Percentiles rank a stretch among this genome's conserved stretches.
These are phyloP conservation scores for Linnemannia elongata DNA, from an alignment of 192 early-diverging fungal species.

Conservation along the genomic window DNA sequence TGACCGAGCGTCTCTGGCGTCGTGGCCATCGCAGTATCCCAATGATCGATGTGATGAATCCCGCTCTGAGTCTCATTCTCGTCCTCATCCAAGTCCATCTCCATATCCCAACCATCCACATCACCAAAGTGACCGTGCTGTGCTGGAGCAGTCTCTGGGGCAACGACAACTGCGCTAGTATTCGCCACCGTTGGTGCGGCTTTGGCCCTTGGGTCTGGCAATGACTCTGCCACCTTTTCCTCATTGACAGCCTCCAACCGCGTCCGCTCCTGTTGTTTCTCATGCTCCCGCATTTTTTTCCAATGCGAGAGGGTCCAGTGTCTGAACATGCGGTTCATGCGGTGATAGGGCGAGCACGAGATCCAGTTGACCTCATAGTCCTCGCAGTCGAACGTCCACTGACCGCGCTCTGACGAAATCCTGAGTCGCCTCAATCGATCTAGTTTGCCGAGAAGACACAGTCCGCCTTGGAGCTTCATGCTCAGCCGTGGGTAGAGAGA, in stretches of 20 bases:
- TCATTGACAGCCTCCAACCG: background rate
- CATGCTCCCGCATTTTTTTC: background rate
- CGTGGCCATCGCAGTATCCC: background rate
- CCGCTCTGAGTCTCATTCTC: background rate
- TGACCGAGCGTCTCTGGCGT: background rate
- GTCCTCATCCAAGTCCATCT: background rate
- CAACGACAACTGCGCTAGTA: background rate
- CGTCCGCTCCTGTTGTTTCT: background rate
- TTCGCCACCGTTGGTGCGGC: too few species aligned
- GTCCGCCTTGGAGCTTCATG: background rate
- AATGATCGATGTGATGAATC: background rate
- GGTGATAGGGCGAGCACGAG: background rate
- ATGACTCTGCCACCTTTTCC: background rate
- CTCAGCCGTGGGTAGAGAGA: background rate
- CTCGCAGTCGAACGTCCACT: background rate
- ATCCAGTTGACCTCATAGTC: constrained; percentile 1
- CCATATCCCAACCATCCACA: too few species aligned
- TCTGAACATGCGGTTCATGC: background rate
- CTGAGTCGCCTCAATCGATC: background rate
- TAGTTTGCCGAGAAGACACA: background rate
- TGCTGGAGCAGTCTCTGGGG: too few species aligned
- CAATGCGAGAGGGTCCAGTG: background rate
- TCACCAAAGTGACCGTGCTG: too few species aligned
- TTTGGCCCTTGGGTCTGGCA: too few species aligned
- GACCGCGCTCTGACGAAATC: background rate